A percentile compares a stretch with the other conserved stretches of the same genome.
Evolutionary conservation across 495 filamentous ascomycete species (phyloP).

Genomic region (Pseudoneurospora amorphoporcata): DNA sequence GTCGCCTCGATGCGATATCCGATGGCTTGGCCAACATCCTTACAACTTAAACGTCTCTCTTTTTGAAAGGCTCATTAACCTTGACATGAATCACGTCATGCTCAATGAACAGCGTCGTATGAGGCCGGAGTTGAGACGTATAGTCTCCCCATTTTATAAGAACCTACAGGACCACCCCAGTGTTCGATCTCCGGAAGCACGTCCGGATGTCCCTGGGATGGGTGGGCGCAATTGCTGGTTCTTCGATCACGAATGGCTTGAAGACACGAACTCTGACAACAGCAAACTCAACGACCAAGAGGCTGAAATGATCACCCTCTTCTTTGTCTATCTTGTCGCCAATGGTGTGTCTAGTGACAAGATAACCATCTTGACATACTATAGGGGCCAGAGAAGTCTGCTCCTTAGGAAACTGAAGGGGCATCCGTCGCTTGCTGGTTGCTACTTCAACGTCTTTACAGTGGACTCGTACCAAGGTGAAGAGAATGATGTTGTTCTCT

Average conservation of each 20-base stretch:
- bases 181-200: slow-evolving; percentile 39
- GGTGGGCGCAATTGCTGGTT: slow-evolving; percentile 56
- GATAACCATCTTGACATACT: slow-evolving; percentile 86
- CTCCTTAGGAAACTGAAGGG: slow-evolving; percentile 44
- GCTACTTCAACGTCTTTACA: slow-evolving; percentile 59
- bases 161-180: slow-evolving; percentile 57
- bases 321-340: slow-evolving; percentile 60
- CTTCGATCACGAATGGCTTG: slow-evolving; percentile 61
- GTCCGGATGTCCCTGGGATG: slow-evolving; percentile 69
- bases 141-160: slow-evolving; percentile 57
- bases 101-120: slow-evolving; percentile 63
- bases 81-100: slow-evolving; percentile 52
- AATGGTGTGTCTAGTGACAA: slow-evolving; percentile 49
- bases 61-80: slow-evolving; percentile 57
- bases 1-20: slow-evolving; percentile 36
- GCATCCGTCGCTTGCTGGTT: slow-evolving; percentile 38
- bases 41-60: slow-evolving; percentile 38
- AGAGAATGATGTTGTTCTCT: slow-evolving; percentile 77
- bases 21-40: slow-evolving; percentile 67
- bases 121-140: slow-evolving; percentile 52
- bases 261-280: slow-evolving; percentile 51
- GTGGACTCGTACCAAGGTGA: slow-evolving; percentile 94
- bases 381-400: slow-evolving; percentile 71
- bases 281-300: slow-evolving; percentile 68
- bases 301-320: slow-evolving; percentile 64